These are phyloP conservation scores for Astrocystis sublimbata DNA, from an alignment of 495 filamentous ascomycete genomes.

Conservation along the genomic window DNA sequence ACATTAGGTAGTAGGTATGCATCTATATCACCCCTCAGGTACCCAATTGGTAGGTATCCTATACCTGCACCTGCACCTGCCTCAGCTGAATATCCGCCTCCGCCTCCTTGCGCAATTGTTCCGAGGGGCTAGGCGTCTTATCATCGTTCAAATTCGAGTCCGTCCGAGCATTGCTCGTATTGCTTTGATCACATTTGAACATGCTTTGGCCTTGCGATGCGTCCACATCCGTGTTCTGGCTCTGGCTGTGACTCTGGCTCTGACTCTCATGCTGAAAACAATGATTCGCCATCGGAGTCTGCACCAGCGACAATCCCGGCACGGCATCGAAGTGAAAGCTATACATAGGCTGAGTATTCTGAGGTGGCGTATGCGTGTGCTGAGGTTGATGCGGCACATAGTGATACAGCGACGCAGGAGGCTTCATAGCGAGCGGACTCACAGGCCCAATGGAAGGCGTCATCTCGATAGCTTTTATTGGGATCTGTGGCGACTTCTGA, in stretches of 20 bases:
- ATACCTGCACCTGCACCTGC: slow-evolving; percentile 13
- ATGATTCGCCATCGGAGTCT: no score
- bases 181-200: no score
- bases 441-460: slow-evolving; percentile 24
- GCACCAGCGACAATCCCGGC: no score
- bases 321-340: no score
- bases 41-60: neutral
- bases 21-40: neutral
- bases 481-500: no score
- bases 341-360: slow-evolving; percentile 21
- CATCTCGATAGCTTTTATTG: slow-evolving; percentile 31
- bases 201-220: no score
- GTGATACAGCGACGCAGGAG: neutral
- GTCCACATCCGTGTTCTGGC: no score
- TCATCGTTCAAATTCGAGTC: slow-evolving; percentile 17
- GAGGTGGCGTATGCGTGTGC: no score
- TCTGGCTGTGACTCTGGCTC: no score
- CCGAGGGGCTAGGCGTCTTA: slow-evolving; percentile 34
- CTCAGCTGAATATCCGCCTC: slow-evolving; percentile 27
- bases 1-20: no score
- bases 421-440: slow-evolving; percentile 28
- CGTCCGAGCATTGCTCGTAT: no score
- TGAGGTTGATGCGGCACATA: slow-evolving; percentile 13
- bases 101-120: slow-evolving; percentile 33
- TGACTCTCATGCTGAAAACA: no score